These are phyloP conservation scores for Brasenia schreberi DNA, from an alignment of 164 flowering plant genomes.

Conservation along the genomic window DNA sequence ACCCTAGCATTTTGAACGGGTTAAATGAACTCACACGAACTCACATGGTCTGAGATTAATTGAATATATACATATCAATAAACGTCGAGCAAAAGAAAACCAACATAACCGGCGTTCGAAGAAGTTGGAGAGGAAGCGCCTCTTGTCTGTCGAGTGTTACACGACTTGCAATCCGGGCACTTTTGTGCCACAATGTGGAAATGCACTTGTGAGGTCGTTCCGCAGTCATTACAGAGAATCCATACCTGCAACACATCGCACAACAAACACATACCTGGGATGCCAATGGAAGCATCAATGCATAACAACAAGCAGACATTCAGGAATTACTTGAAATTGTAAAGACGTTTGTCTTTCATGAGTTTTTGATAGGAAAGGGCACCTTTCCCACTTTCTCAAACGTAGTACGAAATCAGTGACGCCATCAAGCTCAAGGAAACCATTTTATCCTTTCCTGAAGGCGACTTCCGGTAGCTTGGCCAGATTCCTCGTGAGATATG, in stretches of 20 bases:
- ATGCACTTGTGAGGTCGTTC: conserved; percentile 41
- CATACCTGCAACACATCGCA: conserved; percentile 34
- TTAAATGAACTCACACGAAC: too few relatives aligned
- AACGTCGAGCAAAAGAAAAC: neutral
- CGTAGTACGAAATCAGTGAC: too few relatives aligned
- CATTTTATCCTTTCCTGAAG: too few relatives aligned
- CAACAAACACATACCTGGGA: neutral
- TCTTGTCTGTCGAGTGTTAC: conserved; percentile 70
- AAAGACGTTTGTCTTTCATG: neutral
- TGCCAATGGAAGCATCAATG: neutral
- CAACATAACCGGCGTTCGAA: neutral
- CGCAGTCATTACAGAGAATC: conserved; percentile 85
- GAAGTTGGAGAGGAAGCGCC: conserved; percentile 3
- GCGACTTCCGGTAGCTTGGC: too few relatives aligned
- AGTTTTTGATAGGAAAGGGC: neutral
- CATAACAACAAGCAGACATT: neutral
- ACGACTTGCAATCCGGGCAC: conserved; percentile 73
- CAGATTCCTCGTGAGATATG: too few relatives aligned
- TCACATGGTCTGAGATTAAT: too few relatives aligned
- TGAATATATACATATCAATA: too few relatives aligned
- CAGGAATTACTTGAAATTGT: neutral
- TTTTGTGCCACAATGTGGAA: conserved; percentile 75
- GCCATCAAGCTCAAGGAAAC: too few relatives aligned
- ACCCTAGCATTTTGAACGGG: too few relatives aligned
- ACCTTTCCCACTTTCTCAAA: neutral